Percentiles rank a stretch among this genome's conserved stretches.
These are phyloP conservation scores for Coelastrella sp. DNA, from an alignment of 139 green algal genomes.

Conservation along the genomic window DNA sequence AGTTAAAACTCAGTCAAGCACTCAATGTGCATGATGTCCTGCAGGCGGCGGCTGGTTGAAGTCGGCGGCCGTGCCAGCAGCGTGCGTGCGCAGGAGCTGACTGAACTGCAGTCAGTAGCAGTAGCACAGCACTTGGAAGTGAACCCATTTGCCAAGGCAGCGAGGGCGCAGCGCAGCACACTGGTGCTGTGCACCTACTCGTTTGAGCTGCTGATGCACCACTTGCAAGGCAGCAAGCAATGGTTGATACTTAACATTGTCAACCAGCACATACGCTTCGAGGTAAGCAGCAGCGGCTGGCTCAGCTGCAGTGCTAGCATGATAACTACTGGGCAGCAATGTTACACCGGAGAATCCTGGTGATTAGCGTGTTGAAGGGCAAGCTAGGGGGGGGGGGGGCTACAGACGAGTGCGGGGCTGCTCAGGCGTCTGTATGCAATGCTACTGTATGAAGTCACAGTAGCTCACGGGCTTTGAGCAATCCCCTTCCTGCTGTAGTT, in stretches of 20 bases:
- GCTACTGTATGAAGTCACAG: too few species aligned
- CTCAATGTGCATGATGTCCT: too few species aligned
- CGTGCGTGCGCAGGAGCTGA: conserved; percentile 66
- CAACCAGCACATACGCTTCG: conserved; percentile 83
- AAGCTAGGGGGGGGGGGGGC: too few species aligned
- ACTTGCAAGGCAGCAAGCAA: conserved; percentile 68
- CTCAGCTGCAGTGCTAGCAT: too few species aligned
- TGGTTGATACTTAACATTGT: conserved; percentile 85
- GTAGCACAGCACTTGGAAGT: conserved; percentile 71
- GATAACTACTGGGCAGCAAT: too few species aligned
- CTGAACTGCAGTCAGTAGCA: conserved; percentile 73
- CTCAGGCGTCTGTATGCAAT: too few species aligned
- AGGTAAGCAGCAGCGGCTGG: conserved; percentile 54
- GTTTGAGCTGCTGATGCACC: conserved; percentile 87
- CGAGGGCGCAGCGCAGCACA: conserved; percentile 43
- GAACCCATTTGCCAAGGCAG: conserved; percentile 60
- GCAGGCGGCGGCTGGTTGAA: conserved; percentile 31
- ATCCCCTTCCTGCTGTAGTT: too few species aligned
- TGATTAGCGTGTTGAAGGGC: too few species aligned
- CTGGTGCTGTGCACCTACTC: conserved; percentile 77
- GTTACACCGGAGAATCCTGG: too few species aligned
- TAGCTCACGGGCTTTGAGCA: too few species aligned
- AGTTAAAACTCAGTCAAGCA: too few species aligned
- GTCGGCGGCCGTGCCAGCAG: conserved; percentile 42
- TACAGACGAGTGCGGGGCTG: too few species aligned